Evolutionary conservation across 768 basidiomycete genomes (phyloP).

Genomic region (Hericium rajendrae): DNA sequence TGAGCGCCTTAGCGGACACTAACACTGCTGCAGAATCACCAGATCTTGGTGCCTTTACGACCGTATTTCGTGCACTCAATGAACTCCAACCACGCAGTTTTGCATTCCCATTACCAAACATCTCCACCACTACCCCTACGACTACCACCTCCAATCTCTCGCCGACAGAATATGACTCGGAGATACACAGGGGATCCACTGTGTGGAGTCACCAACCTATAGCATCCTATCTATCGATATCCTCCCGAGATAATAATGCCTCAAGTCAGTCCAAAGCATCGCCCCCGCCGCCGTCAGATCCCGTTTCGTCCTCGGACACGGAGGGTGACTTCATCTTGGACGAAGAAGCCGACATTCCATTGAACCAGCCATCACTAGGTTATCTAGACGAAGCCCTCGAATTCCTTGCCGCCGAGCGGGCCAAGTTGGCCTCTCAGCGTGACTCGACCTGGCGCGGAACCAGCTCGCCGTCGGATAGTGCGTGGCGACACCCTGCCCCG

Average conservation of each 20-base stretch:
- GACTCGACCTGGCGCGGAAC: constrained; percentile 10
- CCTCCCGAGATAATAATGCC: constrained; percentile 14
- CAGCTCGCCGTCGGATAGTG: constrained; percentile 14
- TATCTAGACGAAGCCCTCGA: constrained; percentile 62
- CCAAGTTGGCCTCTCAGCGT: constrained; percentile 38
- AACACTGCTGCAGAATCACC: constrained; percentile 40
- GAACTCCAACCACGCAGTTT: constrained; percentile 38
- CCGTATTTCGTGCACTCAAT: constrained; percentile 58
- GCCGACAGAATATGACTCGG: constrained; percentile 29
- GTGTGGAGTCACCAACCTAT: constrained; percentile 57
- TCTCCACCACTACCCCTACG: constrained; percentile 15
- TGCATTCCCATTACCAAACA: constrained; percentile 7
- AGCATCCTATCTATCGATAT: constrained; percentile 43
- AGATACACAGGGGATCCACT: constrained; percentile 38
- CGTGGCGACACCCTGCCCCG: constrained; percentile 7
- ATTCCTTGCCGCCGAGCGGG: constrained; percentile 68
- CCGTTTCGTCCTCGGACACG: constrained; percentile 13
- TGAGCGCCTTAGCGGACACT: not conserved
- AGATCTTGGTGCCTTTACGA: constrained; percentile 63
- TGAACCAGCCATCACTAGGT: constrained; percentile 54
- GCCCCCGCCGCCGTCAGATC: constrained; percentile 13
- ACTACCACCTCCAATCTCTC: constrained; percentile 21
- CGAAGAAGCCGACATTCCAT: constrained; percentile 7
- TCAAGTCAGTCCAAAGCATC: constrained; percentile 11
- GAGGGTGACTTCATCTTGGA: constrained; percentile 17